Evolutionary conservation across 2,329 filamentous ascomycete genomes (phyloP).

Genomic region (Byssoonygena ceratinophila): DNA sequence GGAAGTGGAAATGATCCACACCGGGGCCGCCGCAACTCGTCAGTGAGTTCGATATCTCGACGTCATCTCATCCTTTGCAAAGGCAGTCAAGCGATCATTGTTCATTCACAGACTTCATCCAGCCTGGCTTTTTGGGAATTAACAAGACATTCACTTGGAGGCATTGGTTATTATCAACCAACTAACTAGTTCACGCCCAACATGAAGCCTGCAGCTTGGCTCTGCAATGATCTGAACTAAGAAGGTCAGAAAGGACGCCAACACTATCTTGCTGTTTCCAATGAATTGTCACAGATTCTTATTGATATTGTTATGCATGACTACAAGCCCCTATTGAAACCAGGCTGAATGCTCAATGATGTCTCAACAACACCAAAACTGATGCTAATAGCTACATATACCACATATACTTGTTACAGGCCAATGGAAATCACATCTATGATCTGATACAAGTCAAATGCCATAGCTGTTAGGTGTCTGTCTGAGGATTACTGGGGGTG

Average conservation of each 20-base stretch:
- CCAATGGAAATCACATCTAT: too few species aligned
- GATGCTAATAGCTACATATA: too few species aligned
- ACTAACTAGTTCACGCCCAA: background rate
- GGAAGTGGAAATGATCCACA: constrained; percentile 4
- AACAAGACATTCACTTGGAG: too few species aligned
- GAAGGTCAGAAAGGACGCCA: background rate
- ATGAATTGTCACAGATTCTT: background rate
- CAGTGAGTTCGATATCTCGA: constrained; percentile 1
- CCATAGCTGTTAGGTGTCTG: background rate
- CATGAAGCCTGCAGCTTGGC: too few species aligned
- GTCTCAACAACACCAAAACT: background rate
- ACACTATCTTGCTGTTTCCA: background rate
- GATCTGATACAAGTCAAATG: too few species aligned
- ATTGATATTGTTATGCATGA: background rate
- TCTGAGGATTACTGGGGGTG: background rate
- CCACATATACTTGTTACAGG: too few species aligned
- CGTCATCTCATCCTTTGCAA: constrained; percentile 1
- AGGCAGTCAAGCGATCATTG: background rate
- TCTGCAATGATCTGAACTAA: too few species aligned
- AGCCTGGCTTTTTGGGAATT: too few species aligned
- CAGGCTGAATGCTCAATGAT: background rate
- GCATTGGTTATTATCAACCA: too few species aligned
- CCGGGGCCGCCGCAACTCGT: background rate
- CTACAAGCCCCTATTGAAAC: background rate
- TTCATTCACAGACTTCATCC: background rate